Evolutionary conservation across 768 basidiomycete genomes (phyloP).

Genomic region (Pisolithus orientalis): DNA sequence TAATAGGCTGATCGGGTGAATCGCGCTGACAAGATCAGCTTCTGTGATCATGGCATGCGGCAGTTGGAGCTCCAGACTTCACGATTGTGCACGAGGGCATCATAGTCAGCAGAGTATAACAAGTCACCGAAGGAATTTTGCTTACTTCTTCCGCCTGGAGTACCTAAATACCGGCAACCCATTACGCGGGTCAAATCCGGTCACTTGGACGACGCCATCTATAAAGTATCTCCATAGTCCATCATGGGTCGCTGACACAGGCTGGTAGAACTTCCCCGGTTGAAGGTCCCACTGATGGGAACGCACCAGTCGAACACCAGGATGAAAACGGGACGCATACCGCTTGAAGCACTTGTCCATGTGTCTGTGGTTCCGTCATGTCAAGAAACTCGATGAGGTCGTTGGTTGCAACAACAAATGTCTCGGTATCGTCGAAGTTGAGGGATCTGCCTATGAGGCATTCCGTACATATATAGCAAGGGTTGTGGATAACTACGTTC

Average conservation of each 20-base stretch:
- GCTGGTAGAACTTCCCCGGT: conserved; percentile 6
- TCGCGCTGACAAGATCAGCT: conserved; percentile 4
- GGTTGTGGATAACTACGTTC: conserved; percentile 2
- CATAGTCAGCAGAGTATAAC: too few relatives aligned
- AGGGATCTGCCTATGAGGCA: conserved; percentile 5
- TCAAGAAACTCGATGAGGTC: conserved; percentile 4
- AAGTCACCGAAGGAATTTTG: too few relatives aligned
- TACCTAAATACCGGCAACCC: too few relatives aligned
- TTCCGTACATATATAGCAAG: conserved; percentile 9
- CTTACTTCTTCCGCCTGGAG: too few relatives aligned
- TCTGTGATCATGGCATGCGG: conserved; percentile 5
- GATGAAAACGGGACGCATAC: neutral
- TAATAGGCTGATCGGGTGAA: neutral
- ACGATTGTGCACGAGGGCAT: too few relatives aligned
- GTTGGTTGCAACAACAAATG: neutral
- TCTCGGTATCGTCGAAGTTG: neutral
- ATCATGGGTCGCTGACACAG: too few relatives aligned
- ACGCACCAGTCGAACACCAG: too few relatives aligned
- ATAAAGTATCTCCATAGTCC: too few relatives aligned
- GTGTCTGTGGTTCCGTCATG: neutral
- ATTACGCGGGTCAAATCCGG: conserved; percentile 9
- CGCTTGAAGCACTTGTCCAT: neutral
- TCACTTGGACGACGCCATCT: too few relatives aligned
- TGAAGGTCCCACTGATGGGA: neutral
- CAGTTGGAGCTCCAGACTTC: conserved; percentile 3